Evolutionary conservation across 2,329 filamentous ascomycete genomes (phyloP), one percentile per base, ranked within the genome.

Genomic region (Ophiostoma novo-ulmi): DNA sequence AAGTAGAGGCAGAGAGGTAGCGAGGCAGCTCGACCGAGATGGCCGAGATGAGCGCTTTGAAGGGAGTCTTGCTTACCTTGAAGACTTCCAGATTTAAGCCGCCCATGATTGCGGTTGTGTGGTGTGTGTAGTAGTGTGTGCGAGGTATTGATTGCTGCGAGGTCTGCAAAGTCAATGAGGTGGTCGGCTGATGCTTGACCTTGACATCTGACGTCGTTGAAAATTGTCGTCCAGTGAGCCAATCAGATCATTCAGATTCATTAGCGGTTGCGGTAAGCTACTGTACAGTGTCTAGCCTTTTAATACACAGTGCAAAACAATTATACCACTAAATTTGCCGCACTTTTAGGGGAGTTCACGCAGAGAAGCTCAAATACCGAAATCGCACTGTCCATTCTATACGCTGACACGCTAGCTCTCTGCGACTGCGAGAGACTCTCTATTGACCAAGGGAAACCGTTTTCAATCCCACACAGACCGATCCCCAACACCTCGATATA

Each of bases 81-180:
- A 97, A 94, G 74, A 97, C 88, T 84, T 98, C 94, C 72, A 98
- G 87, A 80, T 97, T 97, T 38, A 94, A 87, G 69, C 94, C 93
- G 69, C 88, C 92, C 88, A 97, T 89, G 78, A 76, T 81, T 77
- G 69, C 70, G 36, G 20, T 65, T 39, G 63, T 65, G 63, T n/a
- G 26, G 35, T 64, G n/a, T n/a, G 4, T n/a, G 11, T 10, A 31
- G 31, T 31, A 17, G 31, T 20, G 7, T 64, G 58, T 31, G 13
- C 63, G 39, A 14, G 1, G 26, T 11, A 17, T 52, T 35, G 11
- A 6, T 39, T 48, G 39, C 38, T 67, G 38, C 14, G n/a, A 38
- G 1, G 26, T 14, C 5, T 31, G 31, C 31, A 31, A 20, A 13
- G 13, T 8, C 63, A 31, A 36, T 10, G 6, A 3, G n/a, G 52